phyloP scores from a whole-genome alignment of 2,329 filamentous ascomycete genomes.

The Curvularia hawaiiensis region DNA sequence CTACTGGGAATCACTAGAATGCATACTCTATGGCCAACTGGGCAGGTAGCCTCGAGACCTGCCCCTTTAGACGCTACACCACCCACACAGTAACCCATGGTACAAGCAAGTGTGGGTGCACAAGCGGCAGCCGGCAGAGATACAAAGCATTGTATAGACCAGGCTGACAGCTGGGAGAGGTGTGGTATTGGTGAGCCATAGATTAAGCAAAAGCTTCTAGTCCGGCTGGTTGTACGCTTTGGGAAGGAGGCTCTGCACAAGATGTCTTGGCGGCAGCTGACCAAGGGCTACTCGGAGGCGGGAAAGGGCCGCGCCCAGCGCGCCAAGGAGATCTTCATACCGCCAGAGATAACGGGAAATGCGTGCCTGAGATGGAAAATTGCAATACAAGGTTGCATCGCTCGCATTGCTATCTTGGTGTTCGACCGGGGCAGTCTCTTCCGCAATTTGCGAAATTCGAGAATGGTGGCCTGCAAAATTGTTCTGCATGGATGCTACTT shows the following conservation, averaged over 20 bases:
- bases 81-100: constrained; percentile 20
- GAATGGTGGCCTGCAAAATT: too few relatives aligned
- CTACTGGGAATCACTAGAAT: constrained; percentile 14
- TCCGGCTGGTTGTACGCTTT: constrained; percentile 27
- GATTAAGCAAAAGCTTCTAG: constrained; percentile 40
- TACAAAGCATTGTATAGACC: constrained; percentile 28
- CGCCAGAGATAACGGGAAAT: constrained; percentile 19
- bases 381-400: background rate
- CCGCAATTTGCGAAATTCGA: too few relatives aligned
- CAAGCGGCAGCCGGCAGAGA: constrained; percentile 27
- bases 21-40: constrained; percentile 29
- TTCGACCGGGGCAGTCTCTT: background rate
- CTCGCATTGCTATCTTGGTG: background rate
- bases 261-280: constrained; percentile 35
- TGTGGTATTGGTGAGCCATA: constrained; percentile 36
- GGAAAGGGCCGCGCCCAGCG: constrained; percentile 16
- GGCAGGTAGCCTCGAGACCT: constrained; percentile 38
- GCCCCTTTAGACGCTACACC: constrained; percentile 30
- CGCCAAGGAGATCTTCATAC: constrained; percentile 23
- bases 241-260: constrained; percentile 42
- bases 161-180: constrained; percentile 22
- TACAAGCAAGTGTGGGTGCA: constrained; percentile 19
- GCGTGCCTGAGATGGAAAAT: background rate
- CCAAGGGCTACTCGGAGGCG: constrained; percentile 3
- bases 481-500: too few relatives aligned